Evolutionary conservation across 2,329 filamentous ascomycete species (phyloP).

Genomic region (Aspergillus pseudoterreus): DNA sequence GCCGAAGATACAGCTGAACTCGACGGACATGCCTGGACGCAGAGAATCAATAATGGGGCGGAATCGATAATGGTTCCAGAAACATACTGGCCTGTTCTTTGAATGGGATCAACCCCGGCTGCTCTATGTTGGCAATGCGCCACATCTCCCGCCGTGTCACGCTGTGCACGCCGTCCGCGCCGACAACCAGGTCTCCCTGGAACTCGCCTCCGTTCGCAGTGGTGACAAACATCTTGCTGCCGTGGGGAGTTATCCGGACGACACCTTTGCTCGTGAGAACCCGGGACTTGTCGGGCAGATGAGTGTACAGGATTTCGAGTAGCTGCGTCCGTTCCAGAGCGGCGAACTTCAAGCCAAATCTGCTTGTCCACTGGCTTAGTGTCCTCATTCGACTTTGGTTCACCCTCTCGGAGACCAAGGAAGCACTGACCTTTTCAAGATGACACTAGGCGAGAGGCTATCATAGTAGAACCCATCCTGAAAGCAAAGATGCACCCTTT

Average conservation of each 20-base stretch:
- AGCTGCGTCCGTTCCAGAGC: slow-evolving; percentile 17
- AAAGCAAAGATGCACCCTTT: not conserved
- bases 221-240: slow-evolving; percentile 21
- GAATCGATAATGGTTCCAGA: not conserved
- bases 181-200: slow-evolving; percentile 34
- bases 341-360: slow-evolving; percentile 14
- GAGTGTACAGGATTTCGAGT: slow-evolving; percentile 17
- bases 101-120: not conserved
- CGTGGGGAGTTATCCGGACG: slow-evolving; percentile 15
- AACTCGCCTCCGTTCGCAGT: slow-evolving; percentile 30
- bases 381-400: not conserved
- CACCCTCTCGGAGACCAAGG: no score
- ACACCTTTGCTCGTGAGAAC: slow-evolving; percentile 29
- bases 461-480: not conserved
- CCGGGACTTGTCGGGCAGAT: slow-evolving; percentile 24
- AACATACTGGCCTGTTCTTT: not conserved
- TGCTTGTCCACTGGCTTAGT: not conserved
- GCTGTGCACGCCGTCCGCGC: slow-evolving; percentile 42
- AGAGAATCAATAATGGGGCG: not conserved
- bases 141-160: slow-evolving; percentile 31
- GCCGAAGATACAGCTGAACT: slow-evolving; percentile 26
- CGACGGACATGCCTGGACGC: slow-evolving; percentile 8
- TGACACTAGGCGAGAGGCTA: no score
- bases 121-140: not conserved
- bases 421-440: no score